Evolutionary conservation across 1,284 basidiomycete species (phyloP).

Genomic region (Ganoderma multipileum): DNA sequence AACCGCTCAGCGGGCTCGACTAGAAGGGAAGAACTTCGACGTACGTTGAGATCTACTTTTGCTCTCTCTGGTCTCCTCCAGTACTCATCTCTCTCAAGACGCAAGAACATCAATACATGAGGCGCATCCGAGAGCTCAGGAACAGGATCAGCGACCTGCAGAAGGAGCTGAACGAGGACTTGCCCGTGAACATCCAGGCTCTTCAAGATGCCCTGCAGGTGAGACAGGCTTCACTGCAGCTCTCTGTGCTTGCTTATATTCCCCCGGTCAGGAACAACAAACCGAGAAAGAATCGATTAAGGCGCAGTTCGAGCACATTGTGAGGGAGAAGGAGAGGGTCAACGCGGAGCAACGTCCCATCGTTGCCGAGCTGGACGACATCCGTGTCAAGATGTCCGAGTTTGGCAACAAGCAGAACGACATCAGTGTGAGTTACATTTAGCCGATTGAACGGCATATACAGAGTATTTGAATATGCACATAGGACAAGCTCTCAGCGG

Average conservation of each 20-base stretch:
- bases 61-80: neutral
- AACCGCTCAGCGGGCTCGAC: slow-evolving; percentile 13
- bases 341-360: slow-evolving; percentile 51
- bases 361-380: slow-evolving; percentile 48
- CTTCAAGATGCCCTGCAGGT: slow-evolving; percentile 66
- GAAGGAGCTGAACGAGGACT: slow-evolving; percentile 74
- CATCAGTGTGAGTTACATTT: slow-evolving; percentile 45
- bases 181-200: slow-evolving; percentile 74
- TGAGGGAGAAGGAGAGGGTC: slow-evolving; percentile 48
- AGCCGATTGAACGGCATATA: neutral
- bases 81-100: slow-evolving; percentile 16
- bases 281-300: slow-evolving; percentile 56
- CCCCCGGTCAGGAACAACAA: slow-evolving; percentile 55
- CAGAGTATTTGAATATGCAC: neutral
- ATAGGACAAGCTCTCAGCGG: slow-evolving; percentile 19
- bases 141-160: slow-evolving; percentile 48
- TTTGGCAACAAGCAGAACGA: slow-evolving; percentile 49
- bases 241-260: neutral
- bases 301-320: slow-evolving; percentile 56
- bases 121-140: slow-evolving; percentile 34
- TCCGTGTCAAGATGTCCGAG: slow-evolving; percentile 56
- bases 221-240: slow-evolving; percentile 24
- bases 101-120: slow-evolving; percentile 16
- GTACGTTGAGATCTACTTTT: slow-evolving; percentile 11
- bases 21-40: slow-evolving; percentile 10